Conservation (phyloP, 2,329 filamentous ascomycete species). For the Microcyclosporella mali region DNA sequence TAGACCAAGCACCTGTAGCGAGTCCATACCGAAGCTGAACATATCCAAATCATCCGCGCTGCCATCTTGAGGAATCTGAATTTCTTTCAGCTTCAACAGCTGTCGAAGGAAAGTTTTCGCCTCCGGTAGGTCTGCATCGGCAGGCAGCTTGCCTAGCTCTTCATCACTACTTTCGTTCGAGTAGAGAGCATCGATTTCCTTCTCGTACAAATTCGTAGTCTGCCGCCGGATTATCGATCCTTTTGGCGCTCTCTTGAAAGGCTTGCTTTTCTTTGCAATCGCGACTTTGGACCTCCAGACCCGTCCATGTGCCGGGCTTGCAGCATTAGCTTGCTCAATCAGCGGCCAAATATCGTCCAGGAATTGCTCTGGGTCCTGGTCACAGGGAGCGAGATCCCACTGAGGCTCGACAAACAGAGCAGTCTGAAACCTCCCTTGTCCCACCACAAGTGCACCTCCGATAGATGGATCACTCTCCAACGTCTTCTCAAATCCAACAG, state of each 20-base stretch:
- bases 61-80: conserved; percentile 9
- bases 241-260: conserved; percentile 33
- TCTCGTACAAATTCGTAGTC: conserved; percentile 32
- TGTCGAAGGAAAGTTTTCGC: conserved; percentile 15
- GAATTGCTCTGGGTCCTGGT: conserved; percentile 12
- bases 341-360: conserved; percentile 15
- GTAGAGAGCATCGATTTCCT: conserved; percentile 47
- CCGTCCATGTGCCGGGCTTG: conserved; percentile 32
- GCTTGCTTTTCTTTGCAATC: conserved; percentile 40
- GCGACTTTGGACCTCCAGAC: conserved; percentile 41
- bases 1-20: conserved; percentile 27
- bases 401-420: conserved; percentile 29
- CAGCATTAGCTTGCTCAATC: conserved; percentile 14
- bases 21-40: conserved; percentile 32
- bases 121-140: conserved; percentile 14
- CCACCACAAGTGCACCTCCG: conserved; percentile 30
- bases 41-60: conserved; percentile 28
- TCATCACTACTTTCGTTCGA: conserved; percentile 17
- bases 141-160: conserved; percentile 6
- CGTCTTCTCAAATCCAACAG: conserved; percentile 16
- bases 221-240: conserved; percentile 11
- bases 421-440: conserved; percentile 28
- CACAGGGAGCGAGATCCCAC: conserved; percentile 10
- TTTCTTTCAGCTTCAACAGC: conserved; percentile 12
- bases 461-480: conserved; percentile 25